Conservation (phyloP, 2,329 filamentous ascomycete species). For the Anthostomella pinea region DNA sequence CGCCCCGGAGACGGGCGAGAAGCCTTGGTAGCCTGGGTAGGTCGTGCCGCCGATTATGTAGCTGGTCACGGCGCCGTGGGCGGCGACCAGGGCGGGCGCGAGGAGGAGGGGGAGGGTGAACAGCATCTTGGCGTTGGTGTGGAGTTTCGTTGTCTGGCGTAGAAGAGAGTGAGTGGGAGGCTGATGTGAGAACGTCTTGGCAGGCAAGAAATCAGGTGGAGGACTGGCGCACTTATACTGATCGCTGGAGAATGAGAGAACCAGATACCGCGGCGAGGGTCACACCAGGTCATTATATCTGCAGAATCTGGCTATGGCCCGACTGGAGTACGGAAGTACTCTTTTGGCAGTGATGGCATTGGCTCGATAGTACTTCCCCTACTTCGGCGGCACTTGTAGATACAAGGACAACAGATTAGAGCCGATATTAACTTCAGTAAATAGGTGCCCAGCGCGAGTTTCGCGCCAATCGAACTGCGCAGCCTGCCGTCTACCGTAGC, state of each 20-base stretch:
- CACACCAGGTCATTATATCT: slow-evolving; percentile 12
- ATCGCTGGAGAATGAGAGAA: slow-evolving; percentile 13
- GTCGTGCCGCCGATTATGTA: slow-evolving; percentile 44
- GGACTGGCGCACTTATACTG: slow-evolving; percentile 18
- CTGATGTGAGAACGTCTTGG: slow-evolving; percentile 11
- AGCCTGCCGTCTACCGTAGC: slow-evolving; percentile 2
- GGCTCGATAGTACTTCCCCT: too few relatives aligned
- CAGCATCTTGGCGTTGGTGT: slow-evolving; percentile 20
- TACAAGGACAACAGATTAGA: too few relatives aligned
- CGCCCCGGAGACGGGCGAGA: slow-evolving; percentile 45
- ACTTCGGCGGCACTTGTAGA: too few relatives aligned
- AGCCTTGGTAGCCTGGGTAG: slow-evolving; percentile 47
- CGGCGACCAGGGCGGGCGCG: slow-evolving; percentile 30
- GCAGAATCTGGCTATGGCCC: slow-evolving; percentile 5
- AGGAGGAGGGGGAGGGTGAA: slow-evolving; percentile 24
- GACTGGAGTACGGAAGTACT: background rate
- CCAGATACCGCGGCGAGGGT: slow-evolving; percentile 8
- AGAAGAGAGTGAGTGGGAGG: slow-evolving; percentile 2
- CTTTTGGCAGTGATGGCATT: background rate
- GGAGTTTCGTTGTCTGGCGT: background rate
- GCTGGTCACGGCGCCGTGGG: slow-evolving; percentile 41
- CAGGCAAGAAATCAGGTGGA: slow-evolving; percentile 14
- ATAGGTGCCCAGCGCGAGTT: slow-evolving; percentile 5
- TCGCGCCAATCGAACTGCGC: background rate
- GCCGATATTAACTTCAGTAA: slow-evolving; percentile 12